These are phyloP conservation scores for Aspergillus oerlinghausenensis DNA, from an alignment of 2,329 filamentous ascomycete genomes.

Conservation along the genomic window DNA sequence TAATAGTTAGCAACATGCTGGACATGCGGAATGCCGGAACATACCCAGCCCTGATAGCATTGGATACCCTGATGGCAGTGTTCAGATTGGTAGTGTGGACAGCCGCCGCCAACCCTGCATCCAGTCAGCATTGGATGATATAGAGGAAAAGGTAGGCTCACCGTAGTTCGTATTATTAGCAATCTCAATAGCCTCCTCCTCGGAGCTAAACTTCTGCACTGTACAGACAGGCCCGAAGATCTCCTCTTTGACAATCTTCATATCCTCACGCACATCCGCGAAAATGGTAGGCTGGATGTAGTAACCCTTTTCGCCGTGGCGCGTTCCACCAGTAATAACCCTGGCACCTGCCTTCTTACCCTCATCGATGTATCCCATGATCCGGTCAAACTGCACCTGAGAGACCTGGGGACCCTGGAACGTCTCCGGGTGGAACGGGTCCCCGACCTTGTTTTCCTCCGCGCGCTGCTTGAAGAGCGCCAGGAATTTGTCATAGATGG, in stretches of 20 bases:
- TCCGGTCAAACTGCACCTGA: slow-evolving; percentile 77
- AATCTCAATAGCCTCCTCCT: slow-evolving; percentile 63
- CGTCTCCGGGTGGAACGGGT: slow-evolving; percentile 70
- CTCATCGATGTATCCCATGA: slow-evolving; percentile 67
- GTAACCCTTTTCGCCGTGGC: slow-evolving; percentile 72
- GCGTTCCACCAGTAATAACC: slow-evolving; percentile 62
- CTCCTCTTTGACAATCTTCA: slow-evolving; percentile 71
- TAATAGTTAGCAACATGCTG: background rate
- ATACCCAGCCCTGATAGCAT: slow-evolving; percentile 62
- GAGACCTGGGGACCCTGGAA: slow-evolving; percentile 86
- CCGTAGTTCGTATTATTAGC: slow-evolving; percentile 72
- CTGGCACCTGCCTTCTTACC: slow-evolving; percentile 62
- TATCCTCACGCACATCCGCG: slow-evolving; percentile 66
- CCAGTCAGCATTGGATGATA: background rate
- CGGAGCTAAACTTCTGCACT: slow-evolving; percentile 68
- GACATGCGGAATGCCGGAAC: slow-evolving; percentile 17
- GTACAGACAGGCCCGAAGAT: slow-evolving; percentile 77
- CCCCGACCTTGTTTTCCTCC: slow-evolving; percentile 67
- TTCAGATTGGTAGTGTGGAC: slow-evolving; percentile 74
- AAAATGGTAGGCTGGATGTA: slow-evolving; percentile 84
- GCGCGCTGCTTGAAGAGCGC: slow-evolving; percentile 73
- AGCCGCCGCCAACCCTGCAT: slow-evolving; percentile 58
- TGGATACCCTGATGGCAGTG: slow-evolving; percentile 71
- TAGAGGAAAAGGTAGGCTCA: background rate
- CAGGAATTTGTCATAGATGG: slow-evolving; percentile 51